A percentile compares a stretch with the other conserved stretches of the same genome.
Conservation (phyloP, 768 basidiomycete species). For the Lactifluus volemus region DNA sequence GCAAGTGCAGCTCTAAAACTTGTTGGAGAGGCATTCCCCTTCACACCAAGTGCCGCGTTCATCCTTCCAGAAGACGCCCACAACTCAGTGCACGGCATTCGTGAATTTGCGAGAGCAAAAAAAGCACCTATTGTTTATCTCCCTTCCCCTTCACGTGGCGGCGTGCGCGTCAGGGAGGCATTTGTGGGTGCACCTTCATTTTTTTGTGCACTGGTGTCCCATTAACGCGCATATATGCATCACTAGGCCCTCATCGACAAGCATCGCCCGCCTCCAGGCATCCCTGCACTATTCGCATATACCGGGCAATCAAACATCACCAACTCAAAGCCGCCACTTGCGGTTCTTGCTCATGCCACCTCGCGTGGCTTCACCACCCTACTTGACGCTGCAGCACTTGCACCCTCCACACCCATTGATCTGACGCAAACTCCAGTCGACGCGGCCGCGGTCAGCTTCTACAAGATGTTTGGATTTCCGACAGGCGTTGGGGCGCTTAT, state of each 20-base stretch:
- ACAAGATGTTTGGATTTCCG: slow-evolving; percentile 87
- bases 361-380: slow-evolving; percentile 65
- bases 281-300: slow-evolving; percentile 60
- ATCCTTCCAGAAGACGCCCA: slow-evolving; percentile 74
- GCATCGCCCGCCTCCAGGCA: slow-evolving; percentile 39
- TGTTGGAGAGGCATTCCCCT: slow-evolving; percentile 75
- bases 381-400: slow-evolving; percentile 78
- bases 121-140: slow-evolving; percentile 59
- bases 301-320: slow-evolving; percentile 81
- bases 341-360: slow-evolving; percentile 53
- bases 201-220: slow-evolving; percentile 2
- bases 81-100: slow-evolving; percentile 77
- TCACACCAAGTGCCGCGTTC: slow-evolving; percentile 45
- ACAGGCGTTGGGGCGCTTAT: slow-evolving; percentile 78
- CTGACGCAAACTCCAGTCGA: slow-evolving; percentile 61
- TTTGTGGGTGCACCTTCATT: slow-evolving; percentile 38
- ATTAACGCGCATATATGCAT: neutral
- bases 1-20: slow-evolving; percentile 74
- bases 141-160: slow-evolving; percentile 52
- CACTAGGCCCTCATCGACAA: slow-evolving; percentile 46
- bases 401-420: slow-evolving; percentile 60
- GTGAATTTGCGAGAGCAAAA: slow-evolving; percentile 52
- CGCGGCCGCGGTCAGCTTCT: slow-evolving; percentile 77
- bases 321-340: slow-evolving; percentile 62
- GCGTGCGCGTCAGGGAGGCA: slow-evolving; percentile 47